Evolutionary conservation across 169 alveolate species (phyloP).

Genomic region (Perkinsus olseni): DNA sequence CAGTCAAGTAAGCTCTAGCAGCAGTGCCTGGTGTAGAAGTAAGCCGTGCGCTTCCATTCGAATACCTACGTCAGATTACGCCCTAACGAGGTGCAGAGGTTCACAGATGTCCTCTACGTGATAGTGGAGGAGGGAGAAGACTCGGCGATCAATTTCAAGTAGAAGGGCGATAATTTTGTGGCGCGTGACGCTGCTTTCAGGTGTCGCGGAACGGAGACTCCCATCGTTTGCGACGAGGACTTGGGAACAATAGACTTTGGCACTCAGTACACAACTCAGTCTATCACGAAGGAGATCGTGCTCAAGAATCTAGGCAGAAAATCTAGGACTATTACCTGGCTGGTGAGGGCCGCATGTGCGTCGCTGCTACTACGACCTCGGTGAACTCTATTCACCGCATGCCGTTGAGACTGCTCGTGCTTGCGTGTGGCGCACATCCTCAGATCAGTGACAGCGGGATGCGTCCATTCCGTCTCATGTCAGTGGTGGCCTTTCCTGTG

Average conservation of each 20-base stretch:
- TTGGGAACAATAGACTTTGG: conserved; percentile 70
- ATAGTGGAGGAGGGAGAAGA: conserved; percentile 79
- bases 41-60: no score
- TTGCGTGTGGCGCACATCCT: no score
- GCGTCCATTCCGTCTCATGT: background rate
- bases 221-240: conserved; percentile 68
- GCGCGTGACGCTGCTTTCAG: conserved; percentile 27
- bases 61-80: conserved; percentile 78
- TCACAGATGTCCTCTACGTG: conserved; percentile 68
- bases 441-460: no score
- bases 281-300: conserved; percentile 57
- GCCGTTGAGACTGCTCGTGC: no score
- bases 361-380: background rate
- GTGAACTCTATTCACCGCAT: no score
- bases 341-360: conserved; percentile 27
- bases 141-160: conserved; percentile 53
- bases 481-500: background rate
- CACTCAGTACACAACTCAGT: conserved; percentile 67
- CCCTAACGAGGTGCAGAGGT: conserved; percentile 64
- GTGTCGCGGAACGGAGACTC: conserved; percentile 76
- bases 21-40: no score
- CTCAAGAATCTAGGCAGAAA: conserved; percentile 82
- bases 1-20: background rate
- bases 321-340: conserved; percentile 68
- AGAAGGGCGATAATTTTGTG: conserved; percentile 9